Conservation (phyloP, 2,329 filamentous ascomycete genomes). For the Fusarium coicis region DNA sequence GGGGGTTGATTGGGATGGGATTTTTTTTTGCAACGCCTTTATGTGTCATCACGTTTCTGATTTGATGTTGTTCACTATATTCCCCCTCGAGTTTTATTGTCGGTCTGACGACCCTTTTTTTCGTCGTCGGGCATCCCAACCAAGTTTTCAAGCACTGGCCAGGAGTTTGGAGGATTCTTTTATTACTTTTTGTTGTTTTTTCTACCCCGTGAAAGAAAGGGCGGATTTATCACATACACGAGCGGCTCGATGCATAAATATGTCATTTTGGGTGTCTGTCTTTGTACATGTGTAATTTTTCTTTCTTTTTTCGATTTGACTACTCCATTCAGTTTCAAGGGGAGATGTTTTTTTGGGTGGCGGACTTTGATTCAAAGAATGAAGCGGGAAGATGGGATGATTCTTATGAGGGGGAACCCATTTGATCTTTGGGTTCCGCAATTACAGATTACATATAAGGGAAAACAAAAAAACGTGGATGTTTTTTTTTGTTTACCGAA, state of each 20-base stretch:
- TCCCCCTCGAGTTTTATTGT: constrained; percentile 42
- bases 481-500: constrained; percentile 12
- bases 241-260: constrained; percentile 41
- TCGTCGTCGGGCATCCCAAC: constrained; percentile 21
- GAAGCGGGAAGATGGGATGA: constrained; percentile 46
- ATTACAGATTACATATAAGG: constrained; percentile 44
- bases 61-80: constrained; percentile 43
- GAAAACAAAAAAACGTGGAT: not conserved
- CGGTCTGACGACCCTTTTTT: constrained; percentile 25
- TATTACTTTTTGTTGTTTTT: constrained; percentile 5
- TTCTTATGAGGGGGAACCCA: constrained; percentile 36
- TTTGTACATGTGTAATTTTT: constrained; percentile 33
- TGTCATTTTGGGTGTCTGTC: constrained; percentile 34
- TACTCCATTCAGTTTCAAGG: not conserved
- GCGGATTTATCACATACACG: constrained; percentile 41
- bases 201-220: constrained; percentile 21
- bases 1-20: constrained; percentile 21
- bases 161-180: constrained; percentile 45
- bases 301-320: constrained; percentile 10
- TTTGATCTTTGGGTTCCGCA: constrained; percentile 28
- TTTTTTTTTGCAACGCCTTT: constrained; percentile 33
- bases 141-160: constrained; percentile 45
- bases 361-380: constrained; percentile 31
- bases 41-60: constrained; percentile 41
- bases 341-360: constrained; percentile 12